A percentile compares a stretch with the other conserved stretches of the same genome.
phyloP scores from a whole-genome alignment of 306 rosid genomes.

The Canavalia ensiformis region DNA sequence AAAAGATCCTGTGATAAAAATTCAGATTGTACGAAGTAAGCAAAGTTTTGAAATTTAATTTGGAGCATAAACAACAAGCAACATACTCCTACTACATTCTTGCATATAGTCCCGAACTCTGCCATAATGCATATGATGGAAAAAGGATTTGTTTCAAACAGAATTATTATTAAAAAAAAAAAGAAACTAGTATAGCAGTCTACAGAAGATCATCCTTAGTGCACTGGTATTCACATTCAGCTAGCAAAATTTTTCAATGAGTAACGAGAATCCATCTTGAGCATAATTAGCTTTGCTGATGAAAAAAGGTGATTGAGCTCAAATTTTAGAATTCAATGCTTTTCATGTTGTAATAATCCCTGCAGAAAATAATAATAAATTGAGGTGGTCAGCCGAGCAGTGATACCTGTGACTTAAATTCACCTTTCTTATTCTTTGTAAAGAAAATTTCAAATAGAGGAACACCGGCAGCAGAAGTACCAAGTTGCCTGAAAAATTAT shows the following conservation, averaged over 20 bases:
- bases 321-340: background rate
- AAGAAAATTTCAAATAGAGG: conserved; percentile 30
- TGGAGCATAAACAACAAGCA: background rate
- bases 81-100: background rate
- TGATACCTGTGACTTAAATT: conserved; percentile 30
- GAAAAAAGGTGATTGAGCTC: background rate
- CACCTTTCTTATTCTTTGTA: background rate
- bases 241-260: background rate
- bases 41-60: background rate
- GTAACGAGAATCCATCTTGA: background rate
- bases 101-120: conserved; percentile 12
- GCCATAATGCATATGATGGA: background rate
- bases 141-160: background rate
- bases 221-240: background rate
- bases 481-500: conserved; percentile 18
- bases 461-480: conserved; percentile 9
- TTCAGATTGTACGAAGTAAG: background rate
- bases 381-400: background rate
- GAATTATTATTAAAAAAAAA: background rate
- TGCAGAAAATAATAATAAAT: background rate
- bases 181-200: background rate
- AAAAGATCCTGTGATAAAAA: background rate
- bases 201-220: conserved; percentile 7
- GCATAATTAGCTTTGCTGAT: background rate
- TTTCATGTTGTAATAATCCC: background rate